These are phyloP conservation scores for Dactylellina sp. DNA, from an alignment of 2,329 filamentous ascomycete genomes.

Conservation along the genomic window DNA sequence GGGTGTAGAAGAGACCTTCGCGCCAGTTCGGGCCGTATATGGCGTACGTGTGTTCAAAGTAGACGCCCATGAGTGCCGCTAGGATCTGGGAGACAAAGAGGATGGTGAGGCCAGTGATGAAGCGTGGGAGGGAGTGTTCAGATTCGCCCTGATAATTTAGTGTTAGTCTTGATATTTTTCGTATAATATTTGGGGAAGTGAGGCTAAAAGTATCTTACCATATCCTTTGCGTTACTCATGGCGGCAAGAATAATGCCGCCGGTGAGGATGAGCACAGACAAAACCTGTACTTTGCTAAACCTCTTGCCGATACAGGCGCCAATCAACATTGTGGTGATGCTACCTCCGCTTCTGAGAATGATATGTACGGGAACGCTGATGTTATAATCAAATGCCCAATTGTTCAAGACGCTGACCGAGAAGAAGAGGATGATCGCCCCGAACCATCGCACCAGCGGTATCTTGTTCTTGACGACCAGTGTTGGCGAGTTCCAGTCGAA, in stretches of 20 bases:
- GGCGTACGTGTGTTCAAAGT: constrained; percentile 89
- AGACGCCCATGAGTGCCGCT: constrained; percentile 93
- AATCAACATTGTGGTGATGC: constrained; percentile 93
- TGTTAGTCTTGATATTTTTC: constrained; percentile 1
- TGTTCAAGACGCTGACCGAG: constrained; percentile 93
- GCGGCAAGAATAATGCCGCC: constrained; percentile 87
- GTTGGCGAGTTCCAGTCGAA: constrained; percentile 75
- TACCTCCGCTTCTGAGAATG: constrained; percentile 92
- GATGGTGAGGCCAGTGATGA: constrained; percentile 79
- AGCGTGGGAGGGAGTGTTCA: constrained; percentile 65
- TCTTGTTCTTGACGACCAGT: constrained; percentile 78
- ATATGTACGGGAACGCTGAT: constrained; percentile 98
- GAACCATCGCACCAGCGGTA: constrained; percentile 86
- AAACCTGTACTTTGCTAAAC: constrained; percentile 79
- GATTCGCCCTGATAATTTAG: constrained; percentile 57
- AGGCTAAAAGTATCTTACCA: constrained; percentile 76
- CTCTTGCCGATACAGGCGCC: constrained; percentile 86
- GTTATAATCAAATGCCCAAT: constrained; percentile 95
- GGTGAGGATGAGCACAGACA: constrained; percentile 85
- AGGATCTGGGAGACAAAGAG: constrained; percentile 89
- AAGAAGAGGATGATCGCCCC: constrained; percentile 93
- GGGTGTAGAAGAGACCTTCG: constrained; percentile 95
- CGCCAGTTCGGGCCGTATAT: constrained; percentile 88
- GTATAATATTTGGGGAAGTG: constrained; percentile 15
- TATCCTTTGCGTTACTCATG: constrained; percentile 86